A percentile compares a stretch with the other conserved stretches of the same genome.
phyloP scores from a whole-genome alignment of 768 basidiomycete species.

The Chalciporus pseudorubinellus region DNA sequence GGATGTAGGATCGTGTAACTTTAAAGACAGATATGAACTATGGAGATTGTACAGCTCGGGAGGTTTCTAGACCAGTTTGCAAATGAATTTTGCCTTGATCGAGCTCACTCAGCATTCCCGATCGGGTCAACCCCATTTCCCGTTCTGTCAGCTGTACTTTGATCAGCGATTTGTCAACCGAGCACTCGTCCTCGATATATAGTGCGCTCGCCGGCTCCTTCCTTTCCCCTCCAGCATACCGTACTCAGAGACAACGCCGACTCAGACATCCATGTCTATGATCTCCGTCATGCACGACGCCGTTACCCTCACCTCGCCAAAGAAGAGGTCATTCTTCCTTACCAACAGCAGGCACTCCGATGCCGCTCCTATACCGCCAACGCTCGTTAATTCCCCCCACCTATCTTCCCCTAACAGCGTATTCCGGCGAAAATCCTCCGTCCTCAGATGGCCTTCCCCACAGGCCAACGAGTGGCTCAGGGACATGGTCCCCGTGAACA shows the following conservation, averaged over 20 bases:
- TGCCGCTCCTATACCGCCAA: conserved; percentile 55
- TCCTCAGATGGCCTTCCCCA: conserved; percentile 42
- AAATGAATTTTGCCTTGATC: conserved; percentile 23
- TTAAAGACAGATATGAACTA: conserved; percentile 4
- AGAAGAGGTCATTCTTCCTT: conserved; percentile 21
- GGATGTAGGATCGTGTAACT: conserved; percentile 20
- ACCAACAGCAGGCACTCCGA: conserved; percentile 25
- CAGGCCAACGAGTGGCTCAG: conserved; percentile 61
- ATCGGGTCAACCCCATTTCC: conserved; percentile 15
- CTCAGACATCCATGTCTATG: neutral
- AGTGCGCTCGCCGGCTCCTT: neutral
- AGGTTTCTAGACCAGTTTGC: conserved; percentile 22
- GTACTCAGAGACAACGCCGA: neutral
- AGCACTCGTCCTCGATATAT: conserved; percentile 15
- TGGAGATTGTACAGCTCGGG: conserved; percentile 13
- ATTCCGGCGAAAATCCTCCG: conserved; percentile 39
- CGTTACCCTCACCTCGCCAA: conserved; percentile 1
- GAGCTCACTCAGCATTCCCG: neutral
- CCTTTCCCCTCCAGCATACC: conserved; percentile 9
- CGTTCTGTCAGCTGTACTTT: conserved; percentile 25
- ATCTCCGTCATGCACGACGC: conserved; percentile 23
- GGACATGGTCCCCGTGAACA: conserved; percentile 52
- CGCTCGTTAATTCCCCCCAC: conserved; percentile 53
- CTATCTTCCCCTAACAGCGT: conserved; percentile 50
- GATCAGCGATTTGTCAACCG: conserved; percentile 27